These are phyloP conservation scores for Holtermannia corniformis DNA, from an alignment of 768 basidiomycete species.

Conservation along the genomic window DNA sequence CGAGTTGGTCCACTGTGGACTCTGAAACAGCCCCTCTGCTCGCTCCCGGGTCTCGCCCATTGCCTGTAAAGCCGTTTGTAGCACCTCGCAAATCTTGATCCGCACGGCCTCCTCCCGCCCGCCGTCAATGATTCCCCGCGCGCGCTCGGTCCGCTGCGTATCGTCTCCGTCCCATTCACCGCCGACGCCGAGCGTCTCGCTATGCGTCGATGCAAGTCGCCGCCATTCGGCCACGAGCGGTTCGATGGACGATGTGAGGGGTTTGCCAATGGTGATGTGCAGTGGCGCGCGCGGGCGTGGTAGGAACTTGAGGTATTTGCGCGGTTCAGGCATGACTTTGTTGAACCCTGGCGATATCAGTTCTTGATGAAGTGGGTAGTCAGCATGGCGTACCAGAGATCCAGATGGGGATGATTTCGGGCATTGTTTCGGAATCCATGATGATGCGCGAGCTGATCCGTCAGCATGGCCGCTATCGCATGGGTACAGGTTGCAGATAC, in stretches of 20 bases:
- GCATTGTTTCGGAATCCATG: slow-evolving; percentile 57
- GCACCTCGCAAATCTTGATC: slow-evolving; percentile 50
- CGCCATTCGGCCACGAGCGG: slow-evolving; percentile 36
- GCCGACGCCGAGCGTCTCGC: slow-evolving; percentile 24
- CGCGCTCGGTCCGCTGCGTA: slow-evolving; percentile 22
- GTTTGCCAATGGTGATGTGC: slow-evolving; percentile 70
- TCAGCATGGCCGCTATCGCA: background rate
- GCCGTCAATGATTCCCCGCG: slow-evolving; percentile 16
- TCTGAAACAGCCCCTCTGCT: slow-evolving; percentile 34
- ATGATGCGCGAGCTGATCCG: slow-evolving; percentile 64
- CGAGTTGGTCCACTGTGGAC: slow-evolving; percentile 31
- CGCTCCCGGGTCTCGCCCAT: slow-evolving; percentile 30
- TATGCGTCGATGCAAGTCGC: slow-evolving; percentile 13
- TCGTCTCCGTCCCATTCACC: slow-evolving; percentile 22
- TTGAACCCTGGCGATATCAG: slow-evolving; percentile 58
- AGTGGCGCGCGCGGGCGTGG: slow-evolving; percentile 55
- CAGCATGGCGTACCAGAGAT: slow-evolving; percentile 53
- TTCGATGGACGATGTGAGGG: slow-evolving; percentile 45
- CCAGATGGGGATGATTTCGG: slow-evolving; percentile 87
- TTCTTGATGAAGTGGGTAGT: background rate
- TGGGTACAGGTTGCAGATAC: background rate
- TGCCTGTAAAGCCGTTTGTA: slow-evolving; percentile 39
- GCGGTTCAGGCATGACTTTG: slow-evolving; percentile 78
- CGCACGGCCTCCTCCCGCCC: slow-evolving; percentile 45
- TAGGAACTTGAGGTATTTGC: slow-evolving; percentile 61